A percentile compares a stretch with the other conserved stretches of the same genome.
Evolutionary conservation across 1,284 basidiomycete species (phyloP).

Genomic region (Trichosporon inkin): DNA sequence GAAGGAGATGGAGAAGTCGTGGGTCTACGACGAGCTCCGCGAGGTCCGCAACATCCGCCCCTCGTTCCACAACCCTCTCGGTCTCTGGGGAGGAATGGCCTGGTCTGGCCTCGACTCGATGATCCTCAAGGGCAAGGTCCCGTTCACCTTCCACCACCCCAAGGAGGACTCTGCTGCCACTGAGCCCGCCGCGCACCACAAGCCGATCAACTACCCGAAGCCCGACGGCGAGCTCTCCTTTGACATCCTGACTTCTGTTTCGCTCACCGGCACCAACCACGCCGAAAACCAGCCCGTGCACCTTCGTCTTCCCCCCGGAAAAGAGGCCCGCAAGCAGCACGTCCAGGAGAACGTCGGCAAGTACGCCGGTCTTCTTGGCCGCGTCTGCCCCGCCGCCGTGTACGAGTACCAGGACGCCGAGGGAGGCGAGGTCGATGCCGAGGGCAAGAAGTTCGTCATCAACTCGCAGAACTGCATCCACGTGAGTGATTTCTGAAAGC

Average conservation of each 20-base stretch:
- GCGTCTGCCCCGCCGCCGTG: slow-evolving; percentile 91
- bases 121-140: slow-evolving; percentile 77
- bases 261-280: slow-evolving; percentile 93
- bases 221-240: slow-evolving; percentile 90
- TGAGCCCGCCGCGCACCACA: slow-evolving; percentile 62
- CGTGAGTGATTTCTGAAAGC: slow-evolving; percentile 31
- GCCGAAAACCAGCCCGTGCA: slow-evolving; percentile 93
- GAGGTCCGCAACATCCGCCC: slow-evolving; percentile 92
- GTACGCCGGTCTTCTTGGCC: slow-evolving; percentile 80
- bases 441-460: slow-evolving; percentile 87
- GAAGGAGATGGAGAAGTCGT: slow-evolving; percentile 67
- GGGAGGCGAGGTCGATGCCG: slow-evolving; percentile 56
- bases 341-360: slow-evolving; percentile 71
- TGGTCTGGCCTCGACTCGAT: slow-evolving; percentile 89
- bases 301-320: slow-evolving; percentile 61
- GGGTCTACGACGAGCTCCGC: slow-evolving; percentile 82
- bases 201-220: slow-evolving; percentile 83
- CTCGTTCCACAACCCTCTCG: slow-evolving; percentile 79
- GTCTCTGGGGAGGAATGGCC: slow-evolving; percentile 80
- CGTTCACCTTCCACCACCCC: slow-evolving; percentile 84
- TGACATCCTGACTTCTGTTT: slow-evolving; percentile 85
- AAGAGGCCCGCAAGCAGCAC: slow-evolving; percentile 60
- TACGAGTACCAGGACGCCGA: slow-evolving; percentile 86
- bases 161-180: slow-evolving; percentile 71
- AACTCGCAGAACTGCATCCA: slow-evolving; percentile 70